These are phyloP conservation scores for Bonia amplexicaulis DNA, from an alignment of 176 grass and related monocot species.

Conservation along the genomic window DNA sequence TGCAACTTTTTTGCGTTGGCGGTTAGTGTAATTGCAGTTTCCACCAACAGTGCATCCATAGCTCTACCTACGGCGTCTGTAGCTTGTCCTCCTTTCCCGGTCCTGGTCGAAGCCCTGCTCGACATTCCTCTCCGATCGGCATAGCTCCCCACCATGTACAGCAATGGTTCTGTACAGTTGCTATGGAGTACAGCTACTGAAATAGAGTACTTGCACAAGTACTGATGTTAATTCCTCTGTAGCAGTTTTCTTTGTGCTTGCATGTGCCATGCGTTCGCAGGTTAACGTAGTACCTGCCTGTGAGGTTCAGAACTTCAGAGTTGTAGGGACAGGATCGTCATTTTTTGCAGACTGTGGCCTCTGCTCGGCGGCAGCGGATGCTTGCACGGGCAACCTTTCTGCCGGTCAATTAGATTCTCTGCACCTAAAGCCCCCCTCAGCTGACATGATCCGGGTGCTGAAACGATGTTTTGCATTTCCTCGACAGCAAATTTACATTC, in stretches of 20 bases:
- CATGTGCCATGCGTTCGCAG: neutral
- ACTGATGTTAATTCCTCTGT: neutral
- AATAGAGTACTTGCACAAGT: neutral
- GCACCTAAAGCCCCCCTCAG: neutral
- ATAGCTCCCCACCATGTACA: neutral
- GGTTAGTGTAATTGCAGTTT: neutral
- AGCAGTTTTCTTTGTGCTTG: neutral
- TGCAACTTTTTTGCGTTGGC: neutral
- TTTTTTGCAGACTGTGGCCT: neutral
- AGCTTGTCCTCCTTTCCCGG: neutral
- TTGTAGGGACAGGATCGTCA: neutral
- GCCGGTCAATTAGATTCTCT: slow-evolving; percentile 8
- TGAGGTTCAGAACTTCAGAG: neutral
- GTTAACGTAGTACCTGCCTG: neutral
- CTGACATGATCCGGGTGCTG: slow-evolving; percentile 20
- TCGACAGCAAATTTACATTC: neutral
- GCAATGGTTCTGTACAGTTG: neutral
- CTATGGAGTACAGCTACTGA: neutral
- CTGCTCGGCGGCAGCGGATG: neutral
- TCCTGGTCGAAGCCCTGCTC: neutral
- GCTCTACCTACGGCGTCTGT: slow-evolving; percentile 2
- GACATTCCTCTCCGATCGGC: neutral
- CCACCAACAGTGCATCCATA: neutral
- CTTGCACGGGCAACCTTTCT: slow-evolving; percentile 15
- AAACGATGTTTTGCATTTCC: neutral